Conservation (phyloP, 73 alveolate genomes). For the Diophrys appendiculata region DNA sequence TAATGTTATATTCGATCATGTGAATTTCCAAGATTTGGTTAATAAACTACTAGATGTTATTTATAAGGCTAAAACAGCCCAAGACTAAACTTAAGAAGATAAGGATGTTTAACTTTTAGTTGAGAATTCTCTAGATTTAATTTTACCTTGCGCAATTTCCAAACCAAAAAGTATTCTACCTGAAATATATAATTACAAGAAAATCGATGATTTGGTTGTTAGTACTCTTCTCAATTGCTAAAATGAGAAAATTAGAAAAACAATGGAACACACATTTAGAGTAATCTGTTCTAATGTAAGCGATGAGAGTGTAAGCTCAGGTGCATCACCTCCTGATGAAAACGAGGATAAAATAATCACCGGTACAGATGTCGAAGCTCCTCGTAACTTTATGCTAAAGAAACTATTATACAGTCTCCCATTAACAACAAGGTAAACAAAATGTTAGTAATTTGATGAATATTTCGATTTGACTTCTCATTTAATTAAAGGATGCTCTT, state of each 20-base stretch:
- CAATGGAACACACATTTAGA: constrained; percentile 37
- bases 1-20: constrained; percentile 15
- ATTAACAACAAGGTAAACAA: no score
- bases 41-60: constrained; percentile 30
- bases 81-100: constrained; percentile 27
- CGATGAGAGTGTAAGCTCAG: background rate
- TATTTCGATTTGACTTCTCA: constrained; percentile 33
- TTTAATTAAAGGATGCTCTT: constrained; percentile 13
- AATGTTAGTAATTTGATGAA: constrained; percentile 43
- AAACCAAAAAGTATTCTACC: constrained; percentile 38
- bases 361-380: no score
- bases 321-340: no score
- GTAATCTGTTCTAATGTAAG: constrained; percentile 25
- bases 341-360: no score
- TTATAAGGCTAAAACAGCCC: constrained; percentile 19
- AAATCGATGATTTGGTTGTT: constrained; percentile 37
- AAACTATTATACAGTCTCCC: no score
- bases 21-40: constrained; percentile 31
- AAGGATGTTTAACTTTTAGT: constrained; percentile 27
- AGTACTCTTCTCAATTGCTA: constrained; percentile 27
- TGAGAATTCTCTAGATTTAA: constrained; percentile 44
- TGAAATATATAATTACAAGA: constrained; percentile 32
- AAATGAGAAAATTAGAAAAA: constrained; percentile 50
- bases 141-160: constrained; percentile 58
- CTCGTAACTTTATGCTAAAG: no score